phyloP scores from a whole-genome alignment of 768 basidiomycete genomes.

The Tephrocybe sp. region DNA sequence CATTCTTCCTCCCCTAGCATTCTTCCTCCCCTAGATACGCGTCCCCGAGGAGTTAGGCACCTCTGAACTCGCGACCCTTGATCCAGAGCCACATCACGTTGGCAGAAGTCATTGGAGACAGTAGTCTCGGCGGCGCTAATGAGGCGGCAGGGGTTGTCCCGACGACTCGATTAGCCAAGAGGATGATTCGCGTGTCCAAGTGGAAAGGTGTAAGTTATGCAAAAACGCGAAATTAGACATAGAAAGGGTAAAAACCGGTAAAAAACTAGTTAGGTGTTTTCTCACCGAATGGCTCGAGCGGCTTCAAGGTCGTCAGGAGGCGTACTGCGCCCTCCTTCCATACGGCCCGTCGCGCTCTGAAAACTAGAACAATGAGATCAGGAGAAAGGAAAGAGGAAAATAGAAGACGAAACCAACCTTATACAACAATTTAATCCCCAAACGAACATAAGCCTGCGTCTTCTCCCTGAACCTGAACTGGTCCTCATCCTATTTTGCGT shows the following conservation, averaged over 20 bases:
- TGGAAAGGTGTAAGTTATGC: neutral
- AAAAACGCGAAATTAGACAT: neutral
- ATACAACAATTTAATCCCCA: constrained; percentile 93
- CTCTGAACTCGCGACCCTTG: constrained; percentile 92
- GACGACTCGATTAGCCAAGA: constrained; percentile 76
- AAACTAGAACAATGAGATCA: no score
- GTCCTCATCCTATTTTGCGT: constrained; percentile 90
- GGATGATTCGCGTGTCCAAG: constrained; percentile 79
- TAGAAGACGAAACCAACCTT: constrained; percentile 52
- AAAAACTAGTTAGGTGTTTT: constrained; percentile 94
- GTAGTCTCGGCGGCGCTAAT: constrained; percentile 94
- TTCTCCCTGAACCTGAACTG: constrained; percentile 97
- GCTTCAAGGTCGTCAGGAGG: constrained; percentile 75
- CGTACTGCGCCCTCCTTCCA: constrained; percentile 87
- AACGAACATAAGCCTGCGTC: constrained; percentile 90
- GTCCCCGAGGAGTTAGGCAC: constrained; percentile 78
- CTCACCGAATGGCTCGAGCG: constrained; percentile 81
- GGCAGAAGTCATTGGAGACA: constrained; percentile 94
- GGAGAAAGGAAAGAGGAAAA: no score
- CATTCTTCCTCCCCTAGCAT: constrained; percentile 68
- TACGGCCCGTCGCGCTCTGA: constrained; percentile 83
- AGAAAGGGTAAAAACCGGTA: constrained; percentile 55
- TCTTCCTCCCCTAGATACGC: constrained; percentile 68
- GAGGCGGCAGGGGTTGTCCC: constrained; percentile 72
- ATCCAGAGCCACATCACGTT: constrained; percentile 94